phyloP scores from a whole-genome alignment of 768 basidiomycete genomes.

The Tulasnella sp. region DNA sequence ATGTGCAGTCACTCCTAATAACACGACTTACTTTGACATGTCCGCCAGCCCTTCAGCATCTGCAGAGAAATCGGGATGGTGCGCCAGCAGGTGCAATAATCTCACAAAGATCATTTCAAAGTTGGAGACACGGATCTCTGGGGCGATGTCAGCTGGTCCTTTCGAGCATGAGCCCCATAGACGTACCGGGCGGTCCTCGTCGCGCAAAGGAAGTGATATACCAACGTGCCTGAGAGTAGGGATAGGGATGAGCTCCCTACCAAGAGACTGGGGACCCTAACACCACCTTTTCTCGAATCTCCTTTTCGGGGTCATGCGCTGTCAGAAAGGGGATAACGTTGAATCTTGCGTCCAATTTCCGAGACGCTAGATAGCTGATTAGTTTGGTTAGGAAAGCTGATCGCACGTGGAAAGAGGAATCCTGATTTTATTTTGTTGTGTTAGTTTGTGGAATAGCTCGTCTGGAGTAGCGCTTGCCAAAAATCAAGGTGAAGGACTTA shows the following conservation, averaged over 20 bases:
- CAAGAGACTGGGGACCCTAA: neutral
- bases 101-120: conserved; percentile 80
- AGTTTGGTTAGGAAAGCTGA: conserved; percentile 66
- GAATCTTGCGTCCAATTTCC: conserved; percentile 58
- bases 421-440: too few species aligned
- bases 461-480: too few species aligned
- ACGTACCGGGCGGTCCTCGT: conserved; percentile 18
- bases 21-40: conserved; percentile 58
- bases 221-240: conserved; percentile 16
- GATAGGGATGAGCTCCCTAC: neutral
- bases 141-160: neutral
- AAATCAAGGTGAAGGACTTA: too few species aligned
- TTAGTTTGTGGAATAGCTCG: too few species aligned
- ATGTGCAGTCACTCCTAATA: neutral
- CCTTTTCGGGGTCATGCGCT: conserved; percentile 81
- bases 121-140: conserved; percentile 48
- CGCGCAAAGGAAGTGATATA: conserved; percentile 15
- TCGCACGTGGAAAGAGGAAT: conserved; percentile 81
- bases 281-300: conserved; percentile 56
- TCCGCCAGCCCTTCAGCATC: conserved; percentile 58
- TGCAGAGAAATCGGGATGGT: conserved; percentile 83
- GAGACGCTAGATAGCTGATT: conserved; percentile 45
- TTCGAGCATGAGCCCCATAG: neutral
- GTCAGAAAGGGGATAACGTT: conserved; percentile 81
- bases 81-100: conserved; percentile 75